These are phyloP conservation scores for Nannizziopsis barbatae DNA, from an alignment of 2,329 filamentous ascomycete genomes.

Conservation along the genomic window DNA sequence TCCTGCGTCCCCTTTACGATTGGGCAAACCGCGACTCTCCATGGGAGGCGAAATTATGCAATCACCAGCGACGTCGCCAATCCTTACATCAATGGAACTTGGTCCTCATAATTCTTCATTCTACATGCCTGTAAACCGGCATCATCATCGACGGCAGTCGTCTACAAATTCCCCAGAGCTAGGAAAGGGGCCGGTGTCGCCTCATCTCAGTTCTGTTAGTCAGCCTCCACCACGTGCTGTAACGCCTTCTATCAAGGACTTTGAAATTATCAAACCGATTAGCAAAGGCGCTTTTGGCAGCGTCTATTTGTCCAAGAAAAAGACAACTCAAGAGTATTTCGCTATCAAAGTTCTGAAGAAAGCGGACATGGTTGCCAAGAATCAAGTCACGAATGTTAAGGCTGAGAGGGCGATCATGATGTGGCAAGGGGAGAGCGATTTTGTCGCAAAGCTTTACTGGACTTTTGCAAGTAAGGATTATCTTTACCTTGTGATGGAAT, in stretches of 20 bases:
- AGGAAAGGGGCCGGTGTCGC: slow-evolving; percentile 62
- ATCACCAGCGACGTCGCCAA: slow-evolving; percentile 82
- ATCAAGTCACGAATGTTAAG: slow-evolving; percentile 98
- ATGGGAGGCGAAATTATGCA: slow-evolving; percentile 45
- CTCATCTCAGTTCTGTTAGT: slow-evolving; percentile 63
- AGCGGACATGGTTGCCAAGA: slow-evolving; percentile 99
- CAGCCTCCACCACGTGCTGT: slow-evolving; percentile 79
- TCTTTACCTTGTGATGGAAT: slow-evolving; percentile 97
- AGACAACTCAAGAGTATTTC: slow-evolving; percentile 94
- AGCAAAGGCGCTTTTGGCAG: slow-evolving; percentile 98
- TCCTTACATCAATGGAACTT: slow-evolving; percentile 68
- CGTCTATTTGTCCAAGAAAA: slow-evolving; percentile 96
- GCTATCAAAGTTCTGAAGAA: slow-evolving; percentile 98
- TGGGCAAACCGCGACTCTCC: slow-evolving; percentile 65
- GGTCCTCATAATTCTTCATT: slow-evolving; percentile 35
- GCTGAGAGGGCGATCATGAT: slow-evolving; percentile 99
- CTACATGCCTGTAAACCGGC: slow-evolving; percentile 44
- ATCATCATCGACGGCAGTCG: slow-evolving; percentile 78
- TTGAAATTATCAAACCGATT: slow-evolving; percentile 98
- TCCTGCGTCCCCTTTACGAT: slow-evolving; percentile 76
- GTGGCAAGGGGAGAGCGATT: slow-evolving; percentile 99
- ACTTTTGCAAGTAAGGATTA: slow-evolving; percentile 99
- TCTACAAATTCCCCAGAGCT: slow-evolving; percentile 72
- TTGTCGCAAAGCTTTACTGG: slow-evolving; percentile 98
- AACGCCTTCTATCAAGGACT: slow-evolving; percentile 95